Base-by-base conservation (phyloP, 192 early-diverging fungal species). In the Dissophora globulifera region DNA sequence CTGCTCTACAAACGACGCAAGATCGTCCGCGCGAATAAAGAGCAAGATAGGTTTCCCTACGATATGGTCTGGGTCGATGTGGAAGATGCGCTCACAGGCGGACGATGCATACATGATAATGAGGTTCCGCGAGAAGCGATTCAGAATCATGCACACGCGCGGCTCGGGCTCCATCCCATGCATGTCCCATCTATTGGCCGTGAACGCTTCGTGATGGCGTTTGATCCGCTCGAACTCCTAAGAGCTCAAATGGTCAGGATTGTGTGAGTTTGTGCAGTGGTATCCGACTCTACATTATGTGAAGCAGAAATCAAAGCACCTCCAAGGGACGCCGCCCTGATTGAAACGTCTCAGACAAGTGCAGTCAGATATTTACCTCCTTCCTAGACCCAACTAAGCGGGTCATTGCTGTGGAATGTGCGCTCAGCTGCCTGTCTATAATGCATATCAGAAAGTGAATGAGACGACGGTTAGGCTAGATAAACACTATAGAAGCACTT, bases 111-210 rank as follows among this genome's bases (percentile, higher is more conserved):
- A 76, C 63, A 76, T 48, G 22, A 76, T 45, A 12, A 25, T 19
- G 1, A 66, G 32, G 15, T 52, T 47, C 20, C 61, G 46, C 5
- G 63, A 48, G 50, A 60, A 76, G 0, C 72, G 62, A 27, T 76
- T 76, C n/a, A 76, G 56, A 48, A 76, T 60, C 54, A 76, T 30
- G 27, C 72, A 76, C 25, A 45, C 64, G 6, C 72, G 55, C 26
- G 23, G 16, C 32, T 76, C 72, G 20, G 57, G 62, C 1, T 49
- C 45, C 20, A 76, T 17, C 0, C 26, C 42, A 1, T 16, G 17
- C 16, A 50, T 1, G 33, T 67, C 32, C 72, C 72, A 76, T 15
- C 48, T 17, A 0, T 16, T 50, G 25, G 66, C 33, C 6, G 23
- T 10, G n/a, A 68, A 68, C 0, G 66, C 66, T 31, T 41, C 38